Evolutionary conservation across 2,329 filamentous ascomycete genomes (phyloP), one percentile per base, ranked within the genome.

Genomic region (Penicillium sp.): DNA sequence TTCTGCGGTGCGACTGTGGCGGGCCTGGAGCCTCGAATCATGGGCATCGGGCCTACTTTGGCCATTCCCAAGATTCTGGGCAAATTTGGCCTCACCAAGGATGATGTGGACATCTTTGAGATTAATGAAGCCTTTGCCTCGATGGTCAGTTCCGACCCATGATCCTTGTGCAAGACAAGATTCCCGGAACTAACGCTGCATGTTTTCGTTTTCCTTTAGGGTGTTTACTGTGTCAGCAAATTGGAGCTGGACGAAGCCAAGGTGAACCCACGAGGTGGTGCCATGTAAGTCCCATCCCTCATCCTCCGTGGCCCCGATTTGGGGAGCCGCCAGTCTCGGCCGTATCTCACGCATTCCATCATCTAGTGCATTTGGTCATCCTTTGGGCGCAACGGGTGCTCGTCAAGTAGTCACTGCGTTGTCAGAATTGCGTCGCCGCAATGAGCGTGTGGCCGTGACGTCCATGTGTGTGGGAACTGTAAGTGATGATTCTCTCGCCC

Each of bases 381-480:
- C 90, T 0, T 76, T 95, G 11, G 90, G 90, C 44, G 91, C 88
- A 69, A 96, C 91, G 0, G 90, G 90, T 48, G 90, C 90, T 11
- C 80, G 90, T 61, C 90, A 96, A 74, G 88, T 95, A 35, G 88
- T 86, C 57, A 95, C 90, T 29, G 75, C 95, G 59, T 74, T 96
- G 52, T 90, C 89, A 54, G 90, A 95, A 78, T 73, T 95, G 57
- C 85, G 81, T 76, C 78, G 90, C 67, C 89, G 80, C 47, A 82
- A 84, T 46, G 78, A 91, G 76, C 84, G 85, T 75, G 71, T 96
- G 49, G 90, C 90, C 32, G 82, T 94, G 39, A 95, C 88, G 13
- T 90, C 85, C 65, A 96, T 96, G 91, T 96, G 90, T 70, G 75
- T 96, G 36, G 91, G 90, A 50, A 96, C 90, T 1, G 90, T 70